These are phyloP conservation scores for Actinomucor elegans DNA, from an alignment of 371 early-diverging fungal genomes.

Conservation along the genomic window DNA sequence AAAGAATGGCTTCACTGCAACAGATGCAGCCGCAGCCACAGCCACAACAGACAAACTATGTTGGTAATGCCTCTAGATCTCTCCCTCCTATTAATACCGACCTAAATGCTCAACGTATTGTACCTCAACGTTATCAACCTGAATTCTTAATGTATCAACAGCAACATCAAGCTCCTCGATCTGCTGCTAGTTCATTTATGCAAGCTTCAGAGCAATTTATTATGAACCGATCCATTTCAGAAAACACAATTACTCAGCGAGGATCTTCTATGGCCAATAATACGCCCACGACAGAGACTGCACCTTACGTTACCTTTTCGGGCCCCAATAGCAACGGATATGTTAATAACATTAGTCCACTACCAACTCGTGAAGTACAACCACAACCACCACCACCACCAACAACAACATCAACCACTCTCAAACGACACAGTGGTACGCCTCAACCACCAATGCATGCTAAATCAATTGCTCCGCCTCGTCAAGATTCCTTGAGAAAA, in stretches of 20 bases:
- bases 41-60: not conserved
- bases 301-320: too few species aligned
- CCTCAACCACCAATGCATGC: not conserved
- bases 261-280: slow-evolving; percentile 6
- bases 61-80: not conserved
- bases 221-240: slow-evolving; percentile 8
- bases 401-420: too few species aligned
- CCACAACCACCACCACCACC: too few species aligned
- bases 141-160: not conserved
- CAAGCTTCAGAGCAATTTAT: too few species aligned
- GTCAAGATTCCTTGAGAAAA: slow-evolving; percentile 14
- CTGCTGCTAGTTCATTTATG: too few species aligned
- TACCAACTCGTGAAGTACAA: not conserved
- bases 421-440: not conserved
- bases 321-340: not conserved
- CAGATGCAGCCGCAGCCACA: not conserved
- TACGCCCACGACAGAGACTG: too few species aligned
- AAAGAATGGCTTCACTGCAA: not conserved
- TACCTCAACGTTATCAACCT: slow-evolving; percentile 5
- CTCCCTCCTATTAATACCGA: not conserved
- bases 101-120: too few species aligned
- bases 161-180: slow-evolving; percentile 4
- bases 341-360: not conserved
- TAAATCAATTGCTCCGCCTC: slow-evolving; percentile 5
- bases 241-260: slow-evolving; percentile 4